Conservation (phyloP, 257 asterid species). For the Agastache rugosa region DNA sequence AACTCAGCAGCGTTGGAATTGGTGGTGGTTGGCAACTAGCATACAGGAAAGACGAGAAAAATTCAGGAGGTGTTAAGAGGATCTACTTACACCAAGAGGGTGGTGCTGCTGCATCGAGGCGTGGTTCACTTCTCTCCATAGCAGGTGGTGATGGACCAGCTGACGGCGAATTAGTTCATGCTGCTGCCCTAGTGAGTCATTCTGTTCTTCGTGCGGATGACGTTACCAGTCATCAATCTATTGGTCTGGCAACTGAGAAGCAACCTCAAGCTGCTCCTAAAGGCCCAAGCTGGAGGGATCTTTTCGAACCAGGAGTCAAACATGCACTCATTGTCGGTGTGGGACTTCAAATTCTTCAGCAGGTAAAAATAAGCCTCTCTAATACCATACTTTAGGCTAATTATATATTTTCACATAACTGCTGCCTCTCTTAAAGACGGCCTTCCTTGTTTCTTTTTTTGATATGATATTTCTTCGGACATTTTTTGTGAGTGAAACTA, state of each 20-base stretch:
- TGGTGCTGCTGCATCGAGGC: slow-evolving; percentile 61
- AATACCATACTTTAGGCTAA: not conserved
- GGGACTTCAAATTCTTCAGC: slow-evolving; percentile 94
- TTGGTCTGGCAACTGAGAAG: slow-evolving; percentile 58
- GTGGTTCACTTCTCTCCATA: slow-evolving; percentile 74
- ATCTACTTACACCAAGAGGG: slow-evolving; percentile 86
- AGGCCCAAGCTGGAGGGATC: slow-evolving; percentile 77
- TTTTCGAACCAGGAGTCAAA: slow-evolving; percentile 91
- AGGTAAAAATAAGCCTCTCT: slow-evolving; percentile 54
- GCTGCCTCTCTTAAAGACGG: not conserved
- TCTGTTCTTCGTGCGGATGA: slow-evolving; percentile 75
- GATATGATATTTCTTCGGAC: too few relatives aligned
- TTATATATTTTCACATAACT: not conserved
- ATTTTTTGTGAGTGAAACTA: too few relatives aligned
- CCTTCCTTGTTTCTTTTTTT: not conserved
- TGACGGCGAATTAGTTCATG: slow-evolving; percentile 72
- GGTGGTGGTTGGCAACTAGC: slow-evolving; percentile 99
- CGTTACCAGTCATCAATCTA: slow-evolving; percentile 49
- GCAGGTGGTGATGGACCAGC: slow-evolving; percentile 56
- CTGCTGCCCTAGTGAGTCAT: slow-evolving; percentile 91
- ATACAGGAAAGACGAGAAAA: slow-evolving; percentile 76
- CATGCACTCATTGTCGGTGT: slow-evolving; percentile 93
- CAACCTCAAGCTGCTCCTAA: slow-evolving; percentile 47
- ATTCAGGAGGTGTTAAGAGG: slow-evolving; percentile 70
- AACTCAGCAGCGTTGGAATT: slow-evolving; percentile 69